These are phyloP conservation scores for Podaxis carcinomalis DNA, from an alignment of 768 basidiomycete genomes.

Conservation along the genomic window DNA sequence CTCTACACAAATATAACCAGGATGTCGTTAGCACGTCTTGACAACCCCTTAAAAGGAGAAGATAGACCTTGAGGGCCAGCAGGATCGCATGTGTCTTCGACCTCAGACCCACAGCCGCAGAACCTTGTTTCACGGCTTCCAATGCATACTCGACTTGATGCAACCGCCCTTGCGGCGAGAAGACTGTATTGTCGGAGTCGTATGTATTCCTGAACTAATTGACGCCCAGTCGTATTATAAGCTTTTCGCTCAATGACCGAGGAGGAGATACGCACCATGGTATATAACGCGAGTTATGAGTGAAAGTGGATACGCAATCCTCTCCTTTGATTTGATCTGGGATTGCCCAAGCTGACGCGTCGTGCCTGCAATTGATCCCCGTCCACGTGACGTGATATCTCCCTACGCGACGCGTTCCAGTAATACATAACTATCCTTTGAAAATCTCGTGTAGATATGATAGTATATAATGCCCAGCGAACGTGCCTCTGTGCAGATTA, in stretches of 20 bases:
- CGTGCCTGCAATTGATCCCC: background rate
- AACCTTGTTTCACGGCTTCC: slow-evolving; percentile 99
- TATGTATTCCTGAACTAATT: slow-evolving; percentile 90
- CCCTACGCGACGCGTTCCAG: background rate
- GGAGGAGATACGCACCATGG: slow-evolving; percentile 2
- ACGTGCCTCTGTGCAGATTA: too few relatives aligned
- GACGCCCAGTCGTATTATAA: slow-evolving; percentile 10
- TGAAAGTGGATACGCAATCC: background rate
- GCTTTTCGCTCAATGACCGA: slow-evolving; percentile 5
- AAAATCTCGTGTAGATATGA: too few relatives aligned
- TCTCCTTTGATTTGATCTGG: background rate
- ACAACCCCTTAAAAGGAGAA: background rate
- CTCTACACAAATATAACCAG: slow-evolving; percentile 45
- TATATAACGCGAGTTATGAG: background rate
- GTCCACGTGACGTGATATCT: background rate
- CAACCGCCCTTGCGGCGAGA: slow-evolving; percentile 93
- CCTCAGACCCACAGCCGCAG: slow-evolving; percentile 94
- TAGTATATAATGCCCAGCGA: too few relatives aligned
- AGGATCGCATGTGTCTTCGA: slow-evolving; percentile 94
- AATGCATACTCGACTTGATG: slow-evolving; percentile 99
- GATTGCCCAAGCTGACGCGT: background rate
- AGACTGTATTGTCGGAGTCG: slow-evolving; percentile 98
- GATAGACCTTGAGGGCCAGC: slow-evolving; percentile 82
- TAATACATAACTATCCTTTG: too few relatives aligned
- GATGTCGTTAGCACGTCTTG: background rate